Evolutionary conservation across 139 green algal genomes (phyloP).

Genomic region (Haematococcus lacustris): DNA sequence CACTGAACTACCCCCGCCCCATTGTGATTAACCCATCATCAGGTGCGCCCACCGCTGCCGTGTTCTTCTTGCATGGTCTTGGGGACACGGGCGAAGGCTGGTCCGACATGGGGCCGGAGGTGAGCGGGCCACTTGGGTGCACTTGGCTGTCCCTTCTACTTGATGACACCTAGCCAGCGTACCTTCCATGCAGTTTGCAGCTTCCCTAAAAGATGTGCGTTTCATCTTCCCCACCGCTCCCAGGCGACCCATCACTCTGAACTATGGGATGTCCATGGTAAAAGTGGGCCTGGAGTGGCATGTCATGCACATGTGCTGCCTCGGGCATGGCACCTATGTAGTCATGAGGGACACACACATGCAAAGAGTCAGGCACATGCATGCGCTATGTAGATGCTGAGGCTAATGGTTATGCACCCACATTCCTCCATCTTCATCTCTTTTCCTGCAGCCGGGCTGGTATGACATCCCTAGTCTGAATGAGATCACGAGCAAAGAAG

Average conservation of each 20-base stretch:
- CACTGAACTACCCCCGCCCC: no score
- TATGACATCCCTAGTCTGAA: slow-evolving; percentile 53
- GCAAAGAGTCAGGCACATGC: not conserved
- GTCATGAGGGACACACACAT: not conserved
- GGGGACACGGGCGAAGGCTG: slow-evolving; percentile 6
- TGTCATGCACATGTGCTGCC: not conserved
- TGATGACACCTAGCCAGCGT: not conserved
- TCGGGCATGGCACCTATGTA: not conserved
- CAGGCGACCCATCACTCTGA: slow-evolving; percentile 48
- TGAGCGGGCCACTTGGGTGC: not conserved
- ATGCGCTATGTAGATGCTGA: not conserved
- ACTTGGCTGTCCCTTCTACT: not conserved
- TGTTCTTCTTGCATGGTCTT: not conserved
- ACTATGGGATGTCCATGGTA: slow-evolving; percentile 54
- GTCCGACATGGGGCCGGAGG: slow-evolving; percentile 19
- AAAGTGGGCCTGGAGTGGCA: slow-evolving; percentile 19
- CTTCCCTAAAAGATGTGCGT: slow-evolving; percentile 20
- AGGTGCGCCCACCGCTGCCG: not conserved
- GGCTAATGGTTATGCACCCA: not conserved
- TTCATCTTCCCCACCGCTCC: slow-evolving; percentile 56
- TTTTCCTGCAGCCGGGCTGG: slow-evolving; percentile 7
- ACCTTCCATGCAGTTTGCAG: not conserved
- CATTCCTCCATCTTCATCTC: not conserved
- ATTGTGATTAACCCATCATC: no score
- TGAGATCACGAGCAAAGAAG: slow-evolving; percentile 43